Conservation (phyloP, 108 stramenopile species). For the Licmophora abbreviata region DNA sequence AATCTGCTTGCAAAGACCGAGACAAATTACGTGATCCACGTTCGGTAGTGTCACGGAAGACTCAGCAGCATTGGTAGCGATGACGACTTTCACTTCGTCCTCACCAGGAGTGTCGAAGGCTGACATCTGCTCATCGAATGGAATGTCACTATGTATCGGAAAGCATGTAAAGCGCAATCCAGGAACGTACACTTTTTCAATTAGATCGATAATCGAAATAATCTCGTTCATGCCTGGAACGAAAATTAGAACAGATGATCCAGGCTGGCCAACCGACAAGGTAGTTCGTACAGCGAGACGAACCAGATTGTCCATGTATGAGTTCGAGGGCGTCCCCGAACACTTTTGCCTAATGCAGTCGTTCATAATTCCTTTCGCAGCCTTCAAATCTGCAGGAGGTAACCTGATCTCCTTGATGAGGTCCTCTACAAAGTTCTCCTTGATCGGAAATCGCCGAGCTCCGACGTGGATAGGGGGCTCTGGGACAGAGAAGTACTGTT, state of each 20-base stretch:
- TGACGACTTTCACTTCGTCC: slow-evolving; percentile 82
- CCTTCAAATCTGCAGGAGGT: slow-evolving; percentile 22
- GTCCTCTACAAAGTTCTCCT: slow-evolving; percentile 79
- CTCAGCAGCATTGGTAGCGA: slow-evolving; percentile 98
- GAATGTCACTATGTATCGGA: slow-evolving; percentile 90
- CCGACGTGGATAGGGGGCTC: slow-evolving; percentile 72
- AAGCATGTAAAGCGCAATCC: slow-evolving; percentile 47
- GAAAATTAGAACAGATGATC: slow-evolving; percentile 89
- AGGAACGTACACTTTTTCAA: slow-evolving; percentile 43
- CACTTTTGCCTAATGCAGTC: slow-evolving; percentile 46
- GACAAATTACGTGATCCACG: slow-evolving; percentile 92
- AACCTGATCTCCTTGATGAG: slow-evolving; percentile 29
- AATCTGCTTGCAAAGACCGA: slow-evolving; percentile 80
- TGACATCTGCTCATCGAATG: slow-evolving; percentile 86
- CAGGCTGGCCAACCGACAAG: slow-evolving; percentile 44
- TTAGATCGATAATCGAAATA: slow-evolving; percentile 62
- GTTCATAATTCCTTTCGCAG: slow-evolving; percentile 25
- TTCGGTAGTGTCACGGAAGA: slow-evolving; percentile 93
- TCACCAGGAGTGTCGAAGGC: slow-evolving; percentile 61
- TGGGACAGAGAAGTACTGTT: slow-evolving; percentile 67
- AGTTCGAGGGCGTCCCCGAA: slow-evolving; percentile 27
- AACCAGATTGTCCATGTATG: slow-evolving; percentile 33
- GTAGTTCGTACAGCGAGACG: slow-evolving; percentile 39
- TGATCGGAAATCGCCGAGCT: slow-evolving; percentile 62
- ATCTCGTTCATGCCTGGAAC: slow-evolving; percentile 97